Conservation (phyloP, 352 stramenopile species). For the Phytopythium ostracodes region DNA sequence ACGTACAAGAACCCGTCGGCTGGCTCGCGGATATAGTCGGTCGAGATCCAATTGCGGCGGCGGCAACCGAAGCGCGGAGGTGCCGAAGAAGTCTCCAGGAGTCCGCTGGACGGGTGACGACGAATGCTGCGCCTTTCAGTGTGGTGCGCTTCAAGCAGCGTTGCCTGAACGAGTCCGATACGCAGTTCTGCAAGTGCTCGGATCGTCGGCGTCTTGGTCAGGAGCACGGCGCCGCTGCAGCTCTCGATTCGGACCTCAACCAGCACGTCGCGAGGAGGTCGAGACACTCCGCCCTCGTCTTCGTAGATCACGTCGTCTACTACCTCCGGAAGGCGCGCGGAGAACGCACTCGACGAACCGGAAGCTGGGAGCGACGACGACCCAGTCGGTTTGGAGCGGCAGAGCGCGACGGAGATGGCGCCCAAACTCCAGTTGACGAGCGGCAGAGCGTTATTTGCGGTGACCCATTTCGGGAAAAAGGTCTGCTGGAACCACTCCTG, state of each 20-base stretch:
- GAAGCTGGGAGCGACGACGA: neutral
- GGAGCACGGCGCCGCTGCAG: constrained; percentile 40
- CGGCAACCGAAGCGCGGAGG: neutral
- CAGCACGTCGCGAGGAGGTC: constrained; percentile 15
- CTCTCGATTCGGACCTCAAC: constrained; percentile 43
- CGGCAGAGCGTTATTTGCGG: constrained; percentile 20
- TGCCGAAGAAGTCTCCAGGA: neutral
- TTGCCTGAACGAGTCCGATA: constrained; percentile 42
- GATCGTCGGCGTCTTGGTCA: constrained; percentile 23
- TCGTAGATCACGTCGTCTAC: constrained; percentile 1
- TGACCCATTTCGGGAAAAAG: constrained; percentile 29
- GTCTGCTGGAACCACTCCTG: constrained; percentile 29
- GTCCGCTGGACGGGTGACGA: neutral
- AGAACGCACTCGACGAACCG: neutral
- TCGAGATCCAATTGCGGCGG: constrained; percentile 48
- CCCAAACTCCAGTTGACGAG: constrained; percentile 61
- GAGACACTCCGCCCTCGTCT: constrained; percentile 4
- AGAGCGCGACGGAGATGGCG: constrained; percentile 33
- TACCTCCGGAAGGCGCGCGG: neutral
- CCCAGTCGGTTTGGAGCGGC: neutral
- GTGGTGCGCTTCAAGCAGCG: constrained; percentile 18
- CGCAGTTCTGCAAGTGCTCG: constrained; percentile 54
- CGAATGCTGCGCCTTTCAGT: neutral
- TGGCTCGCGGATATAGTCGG: constrained; percentile 58
- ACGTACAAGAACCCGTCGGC: constrained; percentile 72